Evolutionary conservation across 805 yeast genomes (phyloP), one percentile per base, ranked within the genome.

Genomic region (Schizosaccharomyces cryophilus): DNA sequence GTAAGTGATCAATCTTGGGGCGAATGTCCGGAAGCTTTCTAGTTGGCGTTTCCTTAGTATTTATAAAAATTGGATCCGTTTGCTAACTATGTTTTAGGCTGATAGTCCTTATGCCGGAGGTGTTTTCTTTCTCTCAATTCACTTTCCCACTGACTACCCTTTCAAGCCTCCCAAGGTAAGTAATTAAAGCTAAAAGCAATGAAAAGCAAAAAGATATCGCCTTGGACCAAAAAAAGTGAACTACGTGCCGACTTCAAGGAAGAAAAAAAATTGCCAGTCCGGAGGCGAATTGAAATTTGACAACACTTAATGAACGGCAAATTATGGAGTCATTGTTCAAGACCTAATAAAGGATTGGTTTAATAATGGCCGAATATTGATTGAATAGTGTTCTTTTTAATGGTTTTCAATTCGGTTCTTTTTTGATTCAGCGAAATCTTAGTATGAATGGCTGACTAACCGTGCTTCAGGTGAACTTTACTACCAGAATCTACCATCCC

Each of bases 61-160:
- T 48, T 48, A 48, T 24, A 9, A 48, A 48, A 48, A 15, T 48
- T 26, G 9, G 11, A 2, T 11, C 13, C 11, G 1, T 5, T 19
- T 21, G 3, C 40, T 54, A 54, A 29, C 40, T 17, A 30, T 2
- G 2, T 54, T 17, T 7, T 45, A 62, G 64, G 80, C 95, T 66
- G 97, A 93, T 75, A 86, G 96, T 59, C 78, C 86, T 64, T 81
- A 81, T 68, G 78, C 84, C 47, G 90, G 90, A 66, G 98, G 97
- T 69, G 96, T 90, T 56, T 93, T 93, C 74, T 93, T 93, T 79
- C 80, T 93, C 65, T 83, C 95, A 61, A 88, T 93, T 72, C 95
- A 88, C 73, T 93, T 93, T 85, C 98, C 98, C 72, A 89, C 97
- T 63, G 97, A 93, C 74, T 93, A 93, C 73, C 98, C 98, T 62